Conservation (phyloP, 2,329 filamentous ascomycete genomes). For the Achaetomium macrosporum region DNA sequence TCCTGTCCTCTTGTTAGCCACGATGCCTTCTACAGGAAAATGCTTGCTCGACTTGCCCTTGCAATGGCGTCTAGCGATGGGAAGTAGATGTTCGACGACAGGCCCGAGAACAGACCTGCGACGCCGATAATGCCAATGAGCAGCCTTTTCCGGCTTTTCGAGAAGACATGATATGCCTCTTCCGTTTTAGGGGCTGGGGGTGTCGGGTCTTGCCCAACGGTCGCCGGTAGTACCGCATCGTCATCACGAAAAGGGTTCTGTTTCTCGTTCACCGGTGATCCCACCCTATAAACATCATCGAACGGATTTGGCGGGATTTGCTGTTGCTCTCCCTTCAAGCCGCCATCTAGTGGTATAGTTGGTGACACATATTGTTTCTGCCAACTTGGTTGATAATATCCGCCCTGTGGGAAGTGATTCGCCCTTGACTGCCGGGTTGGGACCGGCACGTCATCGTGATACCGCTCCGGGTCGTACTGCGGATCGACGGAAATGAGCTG, state of each 20-base stretch:
- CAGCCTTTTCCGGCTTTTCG: background rate
- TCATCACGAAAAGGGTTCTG: background rate
- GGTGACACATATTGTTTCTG: background rate
- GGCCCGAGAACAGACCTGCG: constrained; percentile 1
- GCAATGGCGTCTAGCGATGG: constrained; percentile 1
- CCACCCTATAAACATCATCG: background rate
- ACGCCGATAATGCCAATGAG: constrained; percentile 2
- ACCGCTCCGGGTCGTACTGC: background rate
- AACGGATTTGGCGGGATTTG: constrained; percentile 3
- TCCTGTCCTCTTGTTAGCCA: constrained; percentile 1
- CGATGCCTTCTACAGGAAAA: background rate
- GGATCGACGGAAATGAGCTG: background rate
- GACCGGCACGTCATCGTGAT: background rate
- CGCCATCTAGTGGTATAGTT: background rate
- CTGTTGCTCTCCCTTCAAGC: background rate
- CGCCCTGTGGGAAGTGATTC: background rate
- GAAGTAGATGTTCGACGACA: constrained; percentile 5
- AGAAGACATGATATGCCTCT: constrained; percentile 1
- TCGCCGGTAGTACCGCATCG: background rate
- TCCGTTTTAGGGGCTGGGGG: background rate
- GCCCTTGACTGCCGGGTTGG: background rate
- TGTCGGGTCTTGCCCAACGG: background rate
- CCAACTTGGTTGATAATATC: background rate
- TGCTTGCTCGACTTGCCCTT: background rate
- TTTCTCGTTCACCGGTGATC: background rate